Evolutionary conservation across 2,329 filamentous ascomycete genomes (phyloP).

Genomic region (Penicillium sp.): DNA sequence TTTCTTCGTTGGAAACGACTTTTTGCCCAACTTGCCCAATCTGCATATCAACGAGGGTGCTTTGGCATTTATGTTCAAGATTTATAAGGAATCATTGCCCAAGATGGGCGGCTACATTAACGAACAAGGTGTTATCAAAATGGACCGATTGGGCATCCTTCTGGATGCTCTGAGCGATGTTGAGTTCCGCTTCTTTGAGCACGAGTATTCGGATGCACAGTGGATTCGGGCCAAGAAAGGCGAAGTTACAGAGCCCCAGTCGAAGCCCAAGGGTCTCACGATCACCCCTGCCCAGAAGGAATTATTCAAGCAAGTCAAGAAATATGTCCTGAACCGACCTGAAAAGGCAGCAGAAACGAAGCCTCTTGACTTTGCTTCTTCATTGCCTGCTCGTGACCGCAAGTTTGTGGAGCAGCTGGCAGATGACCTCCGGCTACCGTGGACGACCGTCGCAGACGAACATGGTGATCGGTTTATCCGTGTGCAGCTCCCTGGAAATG

Average conservation of each 20-base stretch:
- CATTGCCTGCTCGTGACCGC: slow-evolving; percentile 72
- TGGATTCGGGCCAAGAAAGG: slow-evolving; percentile 86
- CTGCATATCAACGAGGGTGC: slow-evolving; percentile 98
- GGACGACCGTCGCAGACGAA: slow-evolving; percentile 56
- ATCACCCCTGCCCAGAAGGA: slow-evolving; percentile 73
- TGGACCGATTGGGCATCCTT: slow-evolving; percentile 66
- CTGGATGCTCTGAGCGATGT: slow-evolving; percentile 78
- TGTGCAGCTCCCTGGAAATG: slow-evolving; percentile 51
- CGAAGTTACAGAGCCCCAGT: too few relatives aligned
- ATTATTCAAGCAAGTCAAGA: slow-evolving; percentile 71
- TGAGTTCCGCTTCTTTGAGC: slow-evolving; percentile 86
- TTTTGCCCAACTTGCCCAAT: slow-evolving; percentile 89
- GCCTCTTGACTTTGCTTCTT: slow-evolving; percentile 65
- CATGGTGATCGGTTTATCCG: slow-evolving; percentile 57
- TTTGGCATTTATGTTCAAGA: slow-evolving; percentile 89
- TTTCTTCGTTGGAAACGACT: slow-evolving; percentile 99
- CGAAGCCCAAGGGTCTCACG: slow-evolving; percentile 59
- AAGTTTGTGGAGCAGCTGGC: slow-evolving; percentile 88
- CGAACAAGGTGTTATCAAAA: slow-evolving; percentile 83
- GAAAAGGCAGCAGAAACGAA: slow-evolving; percentile 40
- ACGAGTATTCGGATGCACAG: slow-evolving; percentile 74
- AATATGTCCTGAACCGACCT: slow-evolving; percentile 65
- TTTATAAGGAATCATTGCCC: slow-evolving; percentile 85
- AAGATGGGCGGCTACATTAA: slow-evolving; percentile 91
- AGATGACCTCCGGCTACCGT: slow-evolving; percentile 56